Percentiles rank a stretch among this genome's conserved stretches.
Conservation (phyloP, 176 grass and related monocot genomes). For the Rhynchospora pubera region DNA sequence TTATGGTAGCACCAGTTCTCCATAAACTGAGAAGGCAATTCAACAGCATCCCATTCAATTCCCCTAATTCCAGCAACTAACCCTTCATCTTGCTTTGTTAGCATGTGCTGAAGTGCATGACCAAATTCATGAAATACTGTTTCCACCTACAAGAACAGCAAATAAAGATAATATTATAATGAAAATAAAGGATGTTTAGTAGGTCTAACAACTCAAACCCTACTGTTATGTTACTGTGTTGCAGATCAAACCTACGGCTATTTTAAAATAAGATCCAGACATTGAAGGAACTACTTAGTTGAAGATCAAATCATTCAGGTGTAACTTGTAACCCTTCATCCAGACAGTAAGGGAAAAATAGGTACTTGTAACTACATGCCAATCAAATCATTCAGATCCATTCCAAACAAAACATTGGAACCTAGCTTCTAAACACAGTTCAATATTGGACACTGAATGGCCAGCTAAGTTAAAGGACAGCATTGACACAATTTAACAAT, state of each 20-base stretch:
- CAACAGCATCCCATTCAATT: slow-evolving; percentile 98
- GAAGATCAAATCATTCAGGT: no score
- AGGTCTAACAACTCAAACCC: not conserved
- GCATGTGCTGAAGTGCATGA: slow-evolving; percentile 98
- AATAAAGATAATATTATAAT: not conserved
- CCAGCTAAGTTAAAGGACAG: no score
- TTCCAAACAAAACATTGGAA: not conserved
- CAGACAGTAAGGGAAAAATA: no score
- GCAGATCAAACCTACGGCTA: not conserved
- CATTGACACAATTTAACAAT: no score
- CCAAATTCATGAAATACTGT: slow-evolving; percentile 99
- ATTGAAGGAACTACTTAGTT: no score
- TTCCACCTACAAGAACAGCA: slow-evolving; percentile 59
- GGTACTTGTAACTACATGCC: no score
- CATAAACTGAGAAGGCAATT: slow-evolving; percentile 98
- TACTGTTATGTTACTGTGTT: not conserved
- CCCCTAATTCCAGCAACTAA: slow-evolving; percentile 89
- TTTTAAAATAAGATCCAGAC: not conserved
- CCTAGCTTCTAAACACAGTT: not conserved
- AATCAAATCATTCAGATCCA: not conserved
- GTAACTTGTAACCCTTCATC: no score
- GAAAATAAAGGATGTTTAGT: not conserved
- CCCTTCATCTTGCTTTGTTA: slow-evolving; percentile 93
- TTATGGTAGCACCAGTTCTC: slow-evolving; percentile 99
- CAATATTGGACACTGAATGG: no score